These are phyloP conservation scores for Saccharomyces kudriavzevii DNA, from an alignment of 805 yeast genomes.

Conservation along the genomic window DNA sequence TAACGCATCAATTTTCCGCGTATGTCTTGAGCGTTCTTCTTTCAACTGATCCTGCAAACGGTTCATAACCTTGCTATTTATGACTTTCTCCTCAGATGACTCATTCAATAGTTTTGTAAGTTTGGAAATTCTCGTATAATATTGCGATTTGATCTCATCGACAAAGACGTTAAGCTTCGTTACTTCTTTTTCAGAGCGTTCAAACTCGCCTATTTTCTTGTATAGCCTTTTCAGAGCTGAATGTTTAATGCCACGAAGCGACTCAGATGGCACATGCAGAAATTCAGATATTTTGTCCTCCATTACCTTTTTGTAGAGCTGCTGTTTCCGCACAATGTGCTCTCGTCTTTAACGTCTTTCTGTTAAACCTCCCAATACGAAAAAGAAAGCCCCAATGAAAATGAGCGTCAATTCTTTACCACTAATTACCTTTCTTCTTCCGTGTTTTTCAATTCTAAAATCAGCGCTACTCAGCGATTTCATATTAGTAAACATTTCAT, in stretches of 20 bases:
- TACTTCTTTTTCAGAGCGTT: constrained; percentile 17
- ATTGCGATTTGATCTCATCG: constrained; percentile 35
- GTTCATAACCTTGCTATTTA: constrained; percentile 5
- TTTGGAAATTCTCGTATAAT: not conserved
- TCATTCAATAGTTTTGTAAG: constrained; percentile 13
- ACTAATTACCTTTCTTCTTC: not conserved
- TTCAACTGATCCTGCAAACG: constrained; percentile 4
- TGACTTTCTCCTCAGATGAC: constrained; percentile 11
- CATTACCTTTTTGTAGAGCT: not conserved
- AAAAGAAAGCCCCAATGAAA: not conserved
- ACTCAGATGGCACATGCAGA: not conserved
- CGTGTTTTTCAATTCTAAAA: not conserved
- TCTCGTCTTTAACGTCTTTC: not conserved
- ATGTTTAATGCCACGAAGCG: not conserved
- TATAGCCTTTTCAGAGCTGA: not conserved
- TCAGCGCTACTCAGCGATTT: not conserved
- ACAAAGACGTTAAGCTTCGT: constrained; percentile 30
- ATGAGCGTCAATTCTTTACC: not conserved
- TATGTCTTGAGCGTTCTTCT: not conserved
- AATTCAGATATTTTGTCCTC: not conserved
- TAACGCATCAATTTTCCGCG: not conserved
- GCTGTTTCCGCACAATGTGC: not conserved
- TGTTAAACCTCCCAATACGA: not conserved
- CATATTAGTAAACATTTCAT: not conserved
- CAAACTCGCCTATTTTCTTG: constrained; percentile 9